Evolutionary conservation across 345 rosid species (phyloP).

Genomic region (Camelina hispida): DNA sequence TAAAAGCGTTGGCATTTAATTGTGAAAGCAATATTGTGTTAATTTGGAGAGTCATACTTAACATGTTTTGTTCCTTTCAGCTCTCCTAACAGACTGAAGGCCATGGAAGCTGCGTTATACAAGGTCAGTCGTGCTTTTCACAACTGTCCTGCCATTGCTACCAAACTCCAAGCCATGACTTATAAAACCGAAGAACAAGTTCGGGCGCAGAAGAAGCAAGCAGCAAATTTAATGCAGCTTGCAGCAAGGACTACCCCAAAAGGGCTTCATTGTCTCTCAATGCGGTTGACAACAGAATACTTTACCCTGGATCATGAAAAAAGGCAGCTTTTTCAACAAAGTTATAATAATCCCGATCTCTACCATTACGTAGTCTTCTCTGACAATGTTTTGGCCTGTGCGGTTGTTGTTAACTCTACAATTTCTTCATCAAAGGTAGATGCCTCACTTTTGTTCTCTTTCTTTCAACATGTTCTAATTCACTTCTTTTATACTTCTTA

Average conservation of each 20-base stretch:
- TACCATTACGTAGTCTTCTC: constrained; percentile 89
- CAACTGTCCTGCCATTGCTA: constrained; percentile 68
- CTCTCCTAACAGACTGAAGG: constrained; percentile 63
- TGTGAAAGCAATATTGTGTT: constrained; percentile 21
- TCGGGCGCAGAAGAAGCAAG: constrained; percentile 65
- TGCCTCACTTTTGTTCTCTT: constrained; percentile 14
- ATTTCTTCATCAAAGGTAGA: constrained; percentile 71
- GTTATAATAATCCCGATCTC: constrained; percentile 56
- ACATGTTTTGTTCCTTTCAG: constrained; percentile 50
- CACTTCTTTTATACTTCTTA: constrained; percentile 19
- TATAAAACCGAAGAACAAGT: constrained; percentile 77
- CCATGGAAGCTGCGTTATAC: constrained; percentile 63
- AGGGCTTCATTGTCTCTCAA: constrained; percentile 92
- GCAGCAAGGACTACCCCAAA: constrained; percentile 90
- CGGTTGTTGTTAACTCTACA: constrained; percentile 88
- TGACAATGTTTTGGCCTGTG: constrained; percentile 86
- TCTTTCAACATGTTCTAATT: constrained; percentile 14
- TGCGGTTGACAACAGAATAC: constrained; percentile 84
- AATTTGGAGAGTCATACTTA: background rate
- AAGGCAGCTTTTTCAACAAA: constrained; percentile 59
- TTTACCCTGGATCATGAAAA: constrained; percentile 62
- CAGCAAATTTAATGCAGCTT: constrained; percentile 73
- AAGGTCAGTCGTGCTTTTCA: constrained; percentile 65
- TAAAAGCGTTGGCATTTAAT: constrained; percentile 11
- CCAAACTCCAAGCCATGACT: constrained; percentile 76